These are phyloP conservation scores for Apiotrichum gracile DNA, from an alignment of 1,284 basidiomycete species.

Conservation along the genomic window DNA sequence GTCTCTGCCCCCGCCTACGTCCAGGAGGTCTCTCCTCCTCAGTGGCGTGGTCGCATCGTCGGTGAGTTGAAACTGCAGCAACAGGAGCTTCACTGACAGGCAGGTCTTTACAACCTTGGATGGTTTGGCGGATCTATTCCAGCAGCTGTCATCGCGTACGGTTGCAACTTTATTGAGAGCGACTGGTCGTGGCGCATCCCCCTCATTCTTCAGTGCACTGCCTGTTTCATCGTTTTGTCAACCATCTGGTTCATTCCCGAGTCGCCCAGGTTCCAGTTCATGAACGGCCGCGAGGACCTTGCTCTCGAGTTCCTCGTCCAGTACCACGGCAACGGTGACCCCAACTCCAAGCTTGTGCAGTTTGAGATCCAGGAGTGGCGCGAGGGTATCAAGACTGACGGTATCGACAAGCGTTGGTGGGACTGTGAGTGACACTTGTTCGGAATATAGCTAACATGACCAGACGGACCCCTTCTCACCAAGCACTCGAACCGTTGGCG, in stretches of 20 bases:
- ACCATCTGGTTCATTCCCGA: slow-evolving; percentile 29
- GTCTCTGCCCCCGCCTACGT: slow-evolving; percentile 53
- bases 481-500: slow-evolving; percentile 30
- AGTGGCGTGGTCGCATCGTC: slow-evolving; percentile 59
- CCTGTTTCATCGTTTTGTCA: slow-evolving; percentile 7
- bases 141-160: slow-evolving; percentile 38
- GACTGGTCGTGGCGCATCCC: slow-evolving; percentile 28
- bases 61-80: no score
- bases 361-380: slow-evolving; percentile 57
- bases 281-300: slow-evolving; percentile 25
- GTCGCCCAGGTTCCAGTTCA: slow-evolving; percentile 41
- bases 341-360: slow-evolving; percentile 44
- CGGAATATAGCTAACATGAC: not conserved
- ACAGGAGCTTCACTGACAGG: no score
- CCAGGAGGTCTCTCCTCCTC: slow-evolving; percentile 57
- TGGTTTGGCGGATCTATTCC: slow-evolving; percentile 31
- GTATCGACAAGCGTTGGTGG: slow-evolving; percentile 61
- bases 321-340: slow-evolving; percentile 32
- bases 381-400: slow-evolving; percentile 53
- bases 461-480: slow-evolving; percentile 27
- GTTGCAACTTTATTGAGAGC: slow-evolving; percentile 23
- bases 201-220: slow-evolving; percentile 24
- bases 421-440: slow-evolving; percentile 18
- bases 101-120: slow-evolving; percentile 46
- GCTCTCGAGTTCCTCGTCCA: slow-evolving; percentile 26